phyloP scores from a whole-genome alignment of 1,284 basidiomycete genomes.

The Malassezia caprae region DNA sequence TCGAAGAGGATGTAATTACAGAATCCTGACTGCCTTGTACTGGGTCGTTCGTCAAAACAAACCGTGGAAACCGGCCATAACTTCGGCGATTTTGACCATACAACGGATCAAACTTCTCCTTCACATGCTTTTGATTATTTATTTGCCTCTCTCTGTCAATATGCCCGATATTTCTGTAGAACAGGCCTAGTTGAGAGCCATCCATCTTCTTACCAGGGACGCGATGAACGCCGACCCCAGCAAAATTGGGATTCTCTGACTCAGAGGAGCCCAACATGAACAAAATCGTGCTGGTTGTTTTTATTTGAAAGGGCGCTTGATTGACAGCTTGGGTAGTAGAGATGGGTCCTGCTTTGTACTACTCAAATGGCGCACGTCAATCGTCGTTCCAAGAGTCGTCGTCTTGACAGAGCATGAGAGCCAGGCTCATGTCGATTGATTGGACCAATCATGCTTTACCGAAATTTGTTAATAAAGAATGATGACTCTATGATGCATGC shows the following conservation, averaged over 20 bases:
- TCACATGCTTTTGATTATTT: not conserved
- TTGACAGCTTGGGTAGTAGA: not conserved
- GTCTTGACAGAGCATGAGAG: not conserved
- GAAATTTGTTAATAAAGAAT: not conserved
- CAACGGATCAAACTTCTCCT: not conserved
- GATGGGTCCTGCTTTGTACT: not conserved
- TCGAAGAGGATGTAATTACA: not conserved
- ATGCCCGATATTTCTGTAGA: not conserved
- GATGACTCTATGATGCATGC: not conserved
- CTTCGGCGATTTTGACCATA: not conserved
- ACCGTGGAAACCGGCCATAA: conserved; percentile 6
- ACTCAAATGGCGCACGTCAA: not conserved
- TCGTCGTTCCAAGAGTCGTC: not conserved
- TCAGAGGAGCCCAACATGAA: not conserved
- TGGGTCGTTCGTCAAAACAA: not conserved
- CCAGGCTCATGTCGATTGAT: not conserved
- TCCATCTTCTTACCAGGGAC: not conserved
- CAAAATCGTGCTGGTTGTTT: not conserved
- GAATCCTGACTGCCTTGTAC: not conserved
- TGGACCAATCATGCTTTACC: not conserved
- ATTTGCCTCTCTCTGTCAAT: not conserved
- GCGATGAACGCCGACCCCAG: conserved; percentile 5
- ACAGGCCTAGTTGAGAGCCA: not conserved
- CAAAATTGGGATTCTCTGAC: conserved; percentile 1
- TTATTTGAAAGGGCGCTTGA: not conserved